Percentiles rank a stretch among this genome's conserved stretches.
phyloP scores from a whole-genome alignment of 2,329 filamentous ascomycete genomes.

The Colletotrichum sublineola region DNA sequence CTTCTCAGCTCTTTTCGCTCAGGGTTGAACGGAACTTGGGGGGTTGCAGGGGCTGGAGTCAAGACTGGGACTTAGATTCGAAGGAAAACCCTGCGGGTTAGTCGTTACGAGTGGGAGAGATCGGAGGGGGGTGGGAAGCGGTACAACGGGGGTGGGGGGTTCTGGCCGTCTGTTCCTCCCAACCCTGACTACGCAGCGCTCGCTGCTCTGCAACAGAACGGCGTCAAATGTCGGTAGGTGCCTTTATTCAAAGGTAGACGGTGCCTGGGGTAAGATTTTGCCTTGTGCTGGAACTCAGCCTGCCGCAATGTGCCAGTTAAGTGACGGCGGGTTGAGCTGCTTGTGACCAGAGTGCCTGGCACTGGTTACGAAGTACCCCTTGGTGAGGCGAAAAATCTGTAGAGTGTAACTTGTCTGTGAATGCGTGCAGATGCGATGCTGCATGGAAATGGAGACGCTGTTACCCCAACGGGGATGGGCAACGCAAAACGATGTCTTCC shows the following conservation, averaged over 20 bases:
- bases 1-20: conserved; percentile 24
- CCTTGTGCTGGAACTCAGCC: neutral
- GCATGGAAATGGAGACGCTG: conserved; percentile 33
- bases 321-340: neutral
- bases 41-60: conserved; percentile 10
- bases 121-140: conserved; percentile 25
- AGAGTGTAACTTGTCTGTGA: neutral
- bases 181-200: neutral
- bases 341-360: neutral
- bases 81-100: conserved; percentile 24
- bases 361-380: neutral
- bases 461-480: conserved; percentile 17
- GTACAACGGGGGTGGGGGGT: conserved; percentile 19
- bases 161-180: conserved; percentile 7
- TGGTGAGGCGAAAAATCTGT: conserved; percentile 8
- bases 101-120: conserved; percentile 25
- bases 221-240: conserved; percentile 9
- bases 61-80: conserved; percentile 15
- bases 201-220: conserved; percentile 15
- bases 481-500: conserved; percentile 11
- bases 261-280: neutral
- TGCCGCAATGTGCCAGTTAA: neutral
- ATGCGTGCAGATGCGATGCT: conserved; percentile 21
- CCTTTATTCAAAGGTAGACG: neutral
- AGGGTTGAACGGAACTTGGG: neutral